These are phyloP conservation scores for Schizophyllum commune DNA, from an alignment of 1,284 basidiomycete species.

Conservation along the genomic window DNA sequence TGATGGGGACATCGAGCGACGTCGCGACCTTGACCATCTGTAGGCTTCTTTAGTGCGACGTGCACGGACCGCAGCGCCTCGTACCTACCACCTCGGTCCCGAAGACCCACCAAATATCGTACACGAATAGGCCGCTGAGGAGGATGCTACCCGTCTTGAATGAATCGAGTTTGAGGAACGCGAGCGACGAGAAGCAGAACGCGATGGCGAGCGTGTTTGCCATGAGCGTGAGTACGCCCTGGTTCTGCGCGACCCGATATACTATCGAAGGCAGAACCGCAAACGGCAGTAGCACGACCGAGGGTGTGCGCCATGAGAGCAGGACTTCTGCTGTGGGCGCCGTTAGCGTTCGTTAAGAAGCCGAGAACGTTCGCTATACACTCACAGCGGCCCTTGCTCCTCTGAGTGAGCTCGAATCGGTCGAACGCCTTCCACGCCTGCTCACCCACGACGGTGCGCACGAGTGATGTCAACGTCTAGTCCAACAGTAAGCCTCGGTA, in stretches of 20 bases:
- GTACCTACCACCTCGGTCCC: slow-evolving; percentile 70
- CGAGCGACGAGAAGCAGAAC: slow-evolving; percentile 79
- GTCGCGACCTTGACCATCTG: slow-evolving; percentile 93
- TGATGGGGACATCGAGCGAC: slow-evolving; percentile 90
- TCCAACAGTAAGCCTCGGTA: too few species aligned
- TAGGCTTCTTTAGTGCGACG: slow-evolving; percentile 1
- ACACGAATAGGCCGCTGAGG: slow-evolving; percentile 74
- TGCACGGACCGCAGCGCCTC: not conserved
- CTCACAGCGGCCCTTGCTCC: too few species aligned
- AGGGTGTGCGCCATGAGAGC: slow-evolving; percentile 34
- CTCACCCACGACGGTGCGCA: slow-evolving; percentile 6
- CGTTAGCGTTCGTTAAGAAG: too few species aligned
- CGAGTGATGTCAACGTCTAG: slow-evolving; percentile 7
- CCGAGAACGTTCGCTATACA: too few species aligned
- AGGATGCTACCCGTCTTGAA: slow-evolving; percentile 86
- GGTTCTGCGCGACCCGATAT: slow-evolving; percentile 48
- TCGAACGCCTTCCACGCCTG: slow-evolving; percentile 7
- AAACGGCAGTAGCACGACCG: slow-evolving; percentile 57
- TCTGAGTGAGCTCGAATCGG: not conserved
- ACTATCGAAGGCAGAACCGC: slow-evolving; percentile 60
- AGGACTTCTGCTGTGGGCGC: too few species aligned
- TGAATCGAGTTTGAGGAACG: slow-evolving; percentile 81
- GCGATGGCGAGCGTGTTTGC: slow-evolving; percentile 78
- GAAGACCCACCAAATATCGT: slow-evolving; percentile 89
- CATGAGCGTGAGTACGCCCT: slow-evolving; percentile 50